Evolutionary conservation across 495 filamentous ascomycete genomes (phyloP).

Genomic region (Hypoxylon crocopeplum): DNA sequence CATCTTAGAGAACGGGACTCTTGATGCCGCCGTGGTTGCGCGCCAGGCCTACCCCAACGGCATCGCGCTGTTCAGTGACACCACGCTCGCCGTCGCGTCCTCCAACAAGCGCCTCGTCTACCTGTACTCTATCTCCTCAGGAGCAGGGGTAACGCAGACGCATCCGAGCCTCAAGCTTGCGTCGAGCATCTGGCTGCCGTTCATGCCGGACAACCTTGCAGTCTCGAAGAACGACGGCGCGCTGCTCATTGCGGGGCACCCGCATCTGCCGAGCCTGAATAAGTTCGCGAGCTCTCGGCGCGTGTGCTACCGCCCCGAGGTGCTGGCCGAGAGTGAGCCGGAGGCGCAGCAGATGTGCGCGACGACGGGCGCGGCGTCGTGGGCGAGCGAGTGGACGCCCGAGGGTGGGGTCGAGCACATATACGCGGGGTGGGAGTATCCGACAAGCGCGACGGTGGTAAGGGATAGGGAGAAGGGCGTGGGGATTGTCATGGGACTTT

Average conservation of each 20-base stretch:
- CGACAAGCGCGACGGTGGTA: not conserved
- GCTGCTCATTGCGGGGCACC: constrained; percentile 2
- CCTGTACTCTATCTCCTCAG: not conserved
- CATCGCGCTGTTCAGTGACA: not conserved
- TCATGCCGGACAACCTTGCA: not conserved
- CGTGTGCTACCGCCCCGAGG: not conserved
- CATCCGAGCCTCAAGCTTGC: not conserved
- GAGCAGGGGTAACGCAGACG: not conserved
- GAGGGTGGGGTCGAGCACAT: not conserved
- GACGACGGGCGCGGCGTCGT: not conserved
- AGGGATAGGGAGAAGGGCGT: not conserved
- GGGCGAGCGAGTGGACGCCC: not conserved
- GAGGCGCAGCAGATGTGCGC: not conserved
- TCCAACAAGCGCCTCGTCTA: not conserved
- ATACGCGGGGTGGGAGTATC: not conserved
- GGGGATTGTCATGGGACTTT: not conserved
- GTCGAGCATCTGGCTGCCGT: not conserved
- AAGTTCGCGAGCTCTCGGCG: not conserved
- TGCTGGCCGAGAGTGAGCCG: not conserved
- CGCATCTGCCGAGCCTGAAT: constrained; percentile 1
- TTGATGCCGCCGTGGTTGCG: not conserved
- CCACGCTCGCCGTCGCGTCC: not conserved
- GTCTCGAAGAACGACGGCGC: not conserved
- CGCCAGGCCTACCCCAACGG: not conserved
- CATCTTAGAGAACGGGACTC: not conserved